phyloP scores from a whole-genome alignment of 768 basidiomycete genomes.

The Leccinum boreale region DNA sequence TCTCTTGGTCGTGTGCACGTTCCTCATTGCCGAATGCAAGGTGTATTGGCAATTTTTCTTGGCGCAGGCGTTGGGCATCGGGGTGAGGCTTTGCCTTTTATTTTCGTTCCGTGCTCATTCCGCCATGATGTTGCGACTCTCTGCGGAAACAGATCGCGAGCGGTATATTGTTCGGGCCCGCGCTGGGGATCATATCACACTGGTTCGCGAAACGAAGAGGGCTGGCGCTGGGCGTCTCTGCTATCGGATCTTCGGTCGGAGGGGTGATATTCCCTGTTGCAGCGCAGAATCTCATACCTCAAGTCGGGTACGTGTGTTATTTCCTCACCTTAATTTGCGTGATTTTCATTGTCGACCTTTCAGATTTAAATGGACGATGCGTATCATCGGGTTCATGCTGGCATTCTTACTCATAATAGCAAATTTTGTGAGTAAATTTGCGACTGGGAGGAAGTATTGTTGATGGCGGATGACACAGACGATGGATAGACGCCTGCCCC shows the following conservation, averaged over 20 bases:
- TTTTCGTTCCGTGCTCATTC: not conserved
- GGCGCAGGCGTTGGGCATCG: constrained; percentile 67
- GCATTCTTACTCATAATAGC: constrained; percentile 48
- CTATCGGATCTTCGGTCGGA: constrained; percentile 66
- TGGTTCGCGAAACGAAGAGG: constrained; percentile 66
- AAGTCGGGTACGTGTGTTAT: constrained; percentile 47
- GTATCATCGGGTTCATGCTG: constrained; percentile 64
- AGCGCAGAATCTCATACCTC: constrained; percentile 50
- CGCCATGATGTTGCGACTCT: not conserved
- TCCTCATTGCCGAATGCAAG: constrained; percentile 69
- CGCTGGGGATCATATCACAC: constrained; percentile 58
- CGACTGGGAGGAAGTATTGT: not conserved
- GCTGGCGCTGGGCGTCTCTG: constrained; percentile 57
- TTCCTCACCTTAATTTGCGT: not conserved
- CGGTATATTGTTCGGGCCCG: constrained; percentile 63
- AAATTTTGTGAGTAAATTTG: constrained; percentile 42
- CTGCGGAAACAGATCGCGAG: constrained; percentile 30
- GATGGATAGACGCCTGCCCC: constrained; percentile 50
- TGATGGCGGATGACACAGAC: constrained; percentile 11
- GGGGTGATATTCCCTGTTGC: constrained; percentile 66
- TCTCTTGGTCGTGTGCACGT: constrained; percentile 51
- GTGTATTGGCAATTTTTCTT: constrained; percentile 77
- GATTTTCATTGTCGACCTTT: not conserved
- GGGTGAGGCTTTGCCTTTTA: constrained; percentile 39
- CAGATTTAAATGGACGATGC: constrained; percentile 79